Evolutionary conservation across 129 eudicot genomes (phyloP).

Genomic region (Saussurea involucrata): DNA sequence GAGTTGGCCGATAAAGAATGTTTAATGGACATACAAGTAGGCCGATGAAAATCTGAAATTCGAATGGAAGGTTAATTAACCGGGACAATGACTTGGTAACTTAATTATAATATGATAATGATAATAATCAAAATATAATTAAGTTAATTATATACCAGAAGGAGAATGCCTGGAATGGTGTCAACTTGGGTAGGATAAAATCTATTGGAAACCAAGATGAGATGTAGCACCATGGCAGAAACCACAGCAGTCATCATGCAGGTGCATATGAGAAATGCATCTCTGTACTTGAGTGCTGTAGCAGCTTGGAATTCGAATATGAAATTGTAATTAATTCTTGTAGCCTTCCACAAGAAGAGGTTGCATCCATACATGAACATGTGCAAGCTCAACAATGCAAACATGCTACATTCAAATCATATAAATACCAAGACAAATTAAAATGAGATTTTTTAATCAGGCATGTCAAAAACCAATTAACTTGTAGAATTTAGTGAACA

Average conservation of each 20-base stretch:
- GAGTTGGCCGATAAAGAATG: conserved; percentile 76
- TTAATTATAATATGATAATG: not conserved
- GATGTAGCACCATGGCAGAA: conserved; percentile 85
- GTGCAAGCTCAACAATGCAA: conserved; percentile 88
- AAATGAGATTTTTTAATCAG: not conserved
- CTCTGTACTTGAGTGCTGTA: conserved; percentile 78
- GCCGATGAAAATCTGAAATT: conserved; percentile 45
- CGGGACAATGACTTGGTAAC: not conserved
- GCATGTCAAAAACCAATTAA: not conserved
- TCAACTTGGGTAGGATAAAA: conserved; percentile 61
- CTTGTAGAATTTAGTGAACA: too few relatives aligned
- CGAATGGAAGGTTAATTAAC: not conserved
- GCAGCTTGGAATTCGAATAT: conserved; percentile 73
- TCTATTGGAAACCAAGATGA: conserved; percentile 54
- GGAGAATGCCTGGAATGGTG: conserved; percentile 76
- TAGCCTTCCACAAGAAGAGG: conserved; percentile 82
- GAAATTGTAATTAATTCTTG: conserved; percentile 83
- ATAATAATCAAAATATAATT: too few relatives aligned
- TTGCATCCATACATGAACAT: conserved; percentile 94
- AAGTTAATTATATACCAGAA: conserved; percentile 43
- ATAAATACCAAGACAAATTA: not conserved
- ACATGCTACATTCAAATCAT: conserved; percentile 48
- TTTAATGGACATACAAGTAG: conserved; percentile 81
- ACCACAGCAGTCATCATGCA: conserved; percentile 85
- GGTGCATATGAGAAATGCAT: conserved; percentile 83